Evolutionary conservation across 495 filamentous ascomycete species (phyloP).

Genomic region (Hapsidospora chrysogenum): DNA sequence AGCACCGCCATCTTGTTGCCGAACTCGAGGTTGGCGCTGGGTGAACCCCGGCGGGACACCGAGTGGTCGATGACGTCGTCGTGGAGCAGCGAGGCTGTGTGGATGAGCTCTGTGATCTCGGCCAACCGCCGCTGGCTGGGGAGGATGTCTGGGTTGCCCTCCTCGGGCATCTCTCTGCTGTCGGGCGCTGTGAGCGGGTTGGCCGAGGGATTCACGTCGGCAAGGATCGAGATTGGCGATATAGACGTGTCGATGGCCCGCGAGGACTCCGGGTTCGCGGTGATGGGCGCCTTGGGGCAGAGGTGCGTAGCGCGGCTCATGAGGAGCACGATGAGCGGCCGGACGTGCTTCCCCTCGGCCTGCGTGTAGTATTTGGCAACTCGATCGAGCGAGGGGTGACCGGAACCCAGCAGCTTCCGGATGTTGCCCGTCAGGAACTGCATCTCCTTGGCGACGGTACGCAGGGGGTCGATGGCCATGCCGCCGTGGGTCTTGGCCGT

Average conservation of each 20-base stretch:
- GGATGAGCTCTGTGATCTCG: constrained; percentile 93
- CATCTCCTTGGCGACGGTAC: constrained; percentile 85
- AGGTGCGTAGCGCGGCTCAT: constrained; percentile 86
- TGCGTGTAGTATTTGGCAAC: constrained; percentile 98
- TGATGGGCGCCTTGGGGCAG: constrained; percentile 43
- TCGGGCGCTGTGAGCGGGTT: constrained; percentile 23
- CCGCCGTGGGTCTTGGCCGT: constrained; percentile 29
- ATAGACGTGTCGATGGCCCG: constrained; percentile 57
- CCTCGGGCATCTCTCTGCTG: constrained; percentile 20
- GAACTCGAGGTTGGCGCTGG: constrained; percentile 81
- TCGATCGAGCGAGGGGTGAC: constrained; percentile 83
- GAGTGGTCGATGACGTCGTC: constrained; percentile 98
- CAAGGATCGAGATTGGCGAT: constrained; percentile 54
- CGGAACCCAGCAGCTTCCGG: constrained; percentile 70
- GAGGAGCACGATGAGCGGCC: constrained; percentile 81
- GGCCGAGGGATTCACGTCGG: constrained; percentile 65
- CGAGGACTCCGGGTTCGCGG: constrained; percentile 18
- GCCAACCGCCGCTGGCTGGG: constrained; percentile 85
- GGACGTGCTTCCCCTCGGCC: constrained; percentile 89
- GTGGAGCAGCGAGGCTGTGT: constrained; percentile 89
- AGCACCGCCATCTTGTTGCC: constrained; percentile 98
- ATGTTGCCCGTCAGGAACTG: constrained; percentile 87
- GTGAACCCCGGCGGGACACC: constrained; percentile 58
- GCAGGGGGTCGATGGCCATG: constrained; percentile 53
- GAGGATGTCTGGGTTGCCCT: constrained; percentile 57